Conservation (phyloP, 768 basidiomycete genomes). For the Boletellus ananas region DNA sequence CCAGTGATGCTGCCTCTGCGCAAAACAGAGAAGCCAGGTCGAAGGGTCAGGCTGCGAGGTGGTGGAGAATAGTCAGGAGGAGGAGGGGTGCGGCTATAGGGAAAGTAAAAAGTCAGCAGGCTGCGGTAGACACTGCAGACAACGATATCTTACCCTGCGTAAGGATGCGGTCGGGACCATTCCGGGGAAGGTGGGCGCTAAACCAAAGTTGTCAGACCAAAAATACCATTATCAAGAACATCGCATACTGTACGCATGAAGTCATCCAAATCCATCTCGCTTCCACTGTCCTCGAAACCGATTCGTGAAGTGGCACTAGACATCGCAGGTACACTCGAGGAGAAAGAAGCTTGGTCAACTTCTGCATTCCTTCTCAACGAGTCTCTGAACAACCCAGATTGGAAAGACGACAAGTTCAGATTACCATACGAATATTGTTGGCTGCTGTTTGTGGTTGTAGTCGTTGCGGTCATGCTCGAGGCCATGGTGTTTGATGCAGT, state of each 20-base stretch:
- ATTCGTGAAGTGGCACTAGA: slow-evolving; percentile 12
- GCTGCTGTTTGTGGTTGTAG: slow-evolving; percentile 6
- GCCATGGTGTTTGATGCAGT: background rate
- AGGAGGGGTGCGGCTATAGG: slow-evolving; percentile 19
- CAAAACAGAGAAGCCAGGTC: slow-evolving; percentile 13
- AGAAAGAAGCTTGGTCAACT: slow-evolving; percentile 17
- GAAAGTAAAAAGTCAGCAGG: background rate
- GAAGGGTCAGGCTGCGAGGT: slow-evolving; percentile 14
- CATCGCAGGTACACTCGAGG: slow-evolving; percentile 5
- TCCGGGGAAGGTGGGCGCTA: slow-evolving; percentile 26
- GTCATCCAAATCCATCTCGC: slow-evolving; percentile 27
- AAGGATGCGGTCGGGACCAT: slow-evolving; percentile 24
- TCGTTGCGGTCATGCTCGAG: background rate
- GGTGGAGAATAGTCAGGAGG: slow-evolving; percentile 21
- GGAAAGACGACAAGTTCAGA: slow-evolving; percentile 30
- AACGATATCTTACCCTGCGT: slow-evolving; percentile 21
- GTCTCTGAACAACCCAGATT: slow-evolving; percentile 32
- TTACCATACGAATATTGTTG: slow-evolving; percentile 28
- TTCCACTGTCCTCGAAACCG: slow-evolving; percentile 24
- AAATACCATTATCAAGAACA: background rate
- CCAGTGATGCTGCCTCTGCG: slow-evolving; percentile 8
- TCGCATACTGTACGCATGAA: slow-evolving; percentile 12
- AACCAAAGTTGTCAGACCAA: slow-evolving; percentile 4
- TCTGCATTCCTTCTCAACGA: slow-evolving; percentile 28
- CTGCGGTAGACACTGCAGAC: background rate